Conservation (phyloP, 306 rosid genomes). For the Medicago truncatula region MtrunA17r5.0-ANR NC_053042.1:35516001-35516500, state of each 20-base stretch:
- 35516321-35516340: conserved; percentile 93
- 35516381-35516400: conserved; percentile 96
- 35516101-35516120: conserved; percentile 97
- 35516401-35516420: conserved; percentile 98
- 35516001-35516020: conserved; percentile 99
- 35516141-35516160: conserved; percentile 96
- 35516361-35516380: conserved; percentile 93
- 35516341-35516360: conserved; percentile 96
- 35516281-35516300: conserved; percentile 78
- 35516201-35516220: conserved; percentile 95
- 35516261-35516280: conserved; percentile 88
- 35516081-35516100: conserved; percentile 81
- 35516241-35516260: conserved; percentile 95
- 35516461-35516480: conserved; percentile 95
- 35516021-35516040: conserved; percentile 79
- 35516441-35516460: conserved; percentile 99
- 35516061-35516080: conserved; percentile 73
- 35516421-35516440: conserved; percentile 99
- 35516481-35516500: conserved; percentile 83
- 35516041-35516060: conserved; percentile 71
- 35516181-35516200: conserved; percentile 97
- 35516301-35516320: conserved; percentile 90
- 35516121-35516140: conserved; percentile 99
- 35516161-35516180: conserved; percentile 97
- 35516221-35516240: conserved; percentile 94